Base-by-base conservation (phyloP, 1,284 basidiomycete species). In the Cutaneotrichosporon cyanovorans region DNA sequence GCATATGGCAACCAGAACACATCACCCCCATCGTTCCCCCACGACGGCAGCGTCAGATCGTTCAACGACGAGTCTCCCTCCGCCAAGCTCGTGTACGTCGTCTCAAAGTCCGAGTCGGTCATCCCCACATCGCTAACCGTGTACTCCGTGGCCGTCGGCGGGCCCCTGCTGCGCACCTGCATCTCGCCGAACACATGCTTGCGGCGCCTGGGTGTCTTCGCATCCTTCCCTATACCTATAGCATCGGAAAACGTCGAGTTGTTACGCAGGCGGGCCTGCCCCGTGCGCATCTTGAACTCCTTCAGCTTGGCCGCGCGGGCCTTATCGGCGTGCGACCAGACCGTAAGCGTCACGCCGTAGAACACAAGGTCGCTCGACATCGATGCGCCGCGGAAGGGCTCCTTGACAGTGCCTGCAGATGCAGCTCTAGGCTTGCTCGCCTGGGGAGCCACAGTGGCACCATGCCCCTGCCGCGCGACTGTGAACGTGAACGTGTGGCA, bases 1-100 rank as follows among this genome's bases (percentile, higher is more conserved):
- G 87, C 85, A 63, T 91, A 91, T 6, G 89, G 89, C 44, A 92
- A 77, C 89, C 89, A 92, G 65, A 91, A 91, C 18, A 89, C 84
- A 22, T 88, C 87, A 12, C 12, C 12, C 25, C 8, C 7, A 12
- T 28, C 25, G 25, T 7, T 7, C 8, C 25, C 25, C 7, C 12
- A 28, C 58, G 87, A 87, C 0, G 84, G 49, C 36, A 65, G 64
- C 4, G 38, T 40, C 4, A 44, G 55, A 42, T 61, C 64, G 30
- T 34, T 42, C 15, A 39, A 14, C 3, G 53, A 54, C 36, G 40
- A 47, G 28, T 54, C 45, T 22, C 37, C 48, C 18, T 50, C 48
- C n/a, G 35, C 30, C 12, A 45, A 42, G 30, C 39, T 40, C 7
- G 53, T 54, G 20, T 50, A 54, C 11, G 48, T 54, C 12, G 53